A percentile compares a stretch with the other conserved stretches of the same genome.
These are phyloP conservation scores for Rhodotorula sp. DNA, from an alignment of 1,284 basidiomycete species.

Conservation along the genomic window DNA sequence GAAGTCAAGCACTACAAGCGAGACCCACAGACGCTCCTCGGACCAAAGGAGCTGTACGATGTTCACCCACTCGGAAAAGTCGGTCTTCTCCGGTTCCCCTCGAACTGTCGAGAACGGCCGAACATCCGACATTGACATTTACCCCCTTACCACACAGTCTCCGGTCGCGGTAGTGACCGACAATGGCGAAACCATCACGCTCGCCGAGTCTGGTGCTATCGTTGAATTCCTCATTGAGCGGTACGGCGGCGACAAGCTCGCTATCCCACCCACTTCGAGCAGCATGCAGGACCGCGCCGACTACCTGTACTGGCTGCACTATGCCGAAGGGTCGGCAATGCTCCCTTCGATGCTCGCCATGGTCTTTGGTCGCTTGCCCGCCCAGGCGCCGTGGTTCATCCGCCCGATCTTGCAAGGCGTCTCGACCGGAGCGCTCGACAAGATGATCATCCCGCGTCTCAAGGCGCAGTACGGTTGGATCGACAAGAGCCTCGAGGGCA, in stretches of 20 bases:
- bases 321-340: slow-evolving; percentile 34
- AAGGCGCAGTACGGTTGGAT: slow-evolving; percentile 22
- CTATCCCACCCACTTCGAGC: not conserved
- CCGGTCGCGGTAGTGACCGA: slow-evolving; percentile 30
- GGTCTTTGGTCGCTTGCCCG: slow-evolving; percentile 20
- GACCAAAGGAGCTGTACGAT: slow-evolving; percentile 29
- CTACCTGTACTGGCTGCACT: slow-evolving; percentile 37
- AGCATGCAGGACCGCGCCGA: slow-evolving; percentile 19
- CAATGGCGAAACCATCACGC: slow-evolving; percentile 5
- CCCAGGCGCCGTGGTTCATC: slow-evolving; percentile 25
- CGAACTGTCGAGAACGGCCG: too few relatives aligned
- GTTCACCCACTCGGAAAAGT: slow-evolving; percentile 40
- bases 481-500: slow-evolving; percentile 23
- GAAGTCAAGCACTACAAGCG: slow-evolving; percentile 40
- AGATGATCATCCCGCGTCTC: slow-evolving; percentile 23
- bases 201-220: slow-evolving; percentile 41
- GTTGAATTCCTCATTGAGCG: slow-evolving; percentile 41
- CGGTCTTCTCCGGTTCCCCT: not conserved
- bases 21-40: slow-evolving; percentile 30
- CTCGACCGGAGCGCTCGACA: slow-evolving; percentile 3
- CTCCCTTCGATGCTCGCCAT: slow-evolving; percentile 32
- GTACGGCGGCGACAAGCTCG: slow-evolving; percentile 34
- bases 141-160: slow-evolving; percentile 7
- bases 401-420: slow-evolving; percentile 24
- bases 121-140: not conserved